Percentiles rank a stretch among this genome's conserved stretches.
Evolutionary conservation across 2,329 filamentous ascomycete species (phyloP).

Genomic region (Alternaria alternata): DNA sequence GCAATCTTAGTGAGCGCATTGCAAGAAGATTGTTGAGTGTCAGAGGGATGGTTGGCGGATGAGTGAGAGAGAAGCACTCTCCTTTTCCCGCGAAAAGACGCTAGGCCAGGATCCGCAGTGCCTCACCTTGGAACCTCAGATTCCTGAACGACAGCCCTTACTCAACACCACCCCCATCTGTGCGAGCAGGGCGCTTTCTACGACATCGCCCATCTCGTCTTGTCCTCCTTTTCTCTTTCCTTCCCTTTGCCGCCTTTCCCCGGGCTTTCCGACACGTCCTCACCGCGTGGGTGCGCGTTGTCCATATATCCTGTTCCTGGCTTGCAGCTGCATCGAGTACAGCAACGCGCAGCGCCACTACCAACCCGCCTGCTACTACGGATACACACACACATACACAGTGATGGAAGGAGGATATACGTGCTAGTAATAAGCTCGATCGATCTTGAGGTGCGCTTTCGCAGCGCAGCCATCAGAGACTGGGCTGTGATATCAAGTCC

Average conservation of each 20-base stretch:
- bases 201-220: constrained; percentile 24
- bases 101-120: constrained; percentile 21
- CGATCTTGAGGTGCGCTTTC: constrained; percentile 79
- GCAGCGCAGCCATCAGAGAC: constrained; percentile 80
- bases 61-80: constrained; percentile 22
- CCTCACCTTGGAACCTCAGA: constrained; percentile 32
- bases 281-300: constrained; percentile 42
- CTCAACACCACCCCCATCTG: constrained; percentile 33
- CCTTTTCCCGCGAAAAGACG: constrained; percentile 21
- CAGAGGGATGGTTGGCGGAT: constrained; percentile 26
- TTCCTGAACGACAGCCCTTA: constrained; percentile 33
- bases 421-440: constrained; percentile 31
- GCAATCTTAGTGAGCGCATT: constrained; percentile 10
- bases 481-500: constrained; percentile 75
- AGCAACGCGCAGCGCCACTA: constrained; percentile 18
- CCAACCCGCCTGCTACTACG: constrained; percentile 11
- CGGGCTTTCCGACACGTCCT: constrained; percentile 28
- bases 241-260: constrained; percentile 6
- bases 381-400: constrained; percentile 28
- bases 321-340: constrained; percentile 32
- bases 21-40: constrained; percentile 16
- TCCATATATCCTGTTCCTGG: constrained; percentile 29
- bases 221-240: constrained; percentile 13
- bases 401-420: constrained; percentile 36
- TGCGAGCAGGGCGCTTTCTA: constrained; percentile 26